These are phyloP conservation scores for Phytophthora colocasiae DNA, from an alignment of 352 stramenopile genomes.

Conservation along the genomic window DNA sequence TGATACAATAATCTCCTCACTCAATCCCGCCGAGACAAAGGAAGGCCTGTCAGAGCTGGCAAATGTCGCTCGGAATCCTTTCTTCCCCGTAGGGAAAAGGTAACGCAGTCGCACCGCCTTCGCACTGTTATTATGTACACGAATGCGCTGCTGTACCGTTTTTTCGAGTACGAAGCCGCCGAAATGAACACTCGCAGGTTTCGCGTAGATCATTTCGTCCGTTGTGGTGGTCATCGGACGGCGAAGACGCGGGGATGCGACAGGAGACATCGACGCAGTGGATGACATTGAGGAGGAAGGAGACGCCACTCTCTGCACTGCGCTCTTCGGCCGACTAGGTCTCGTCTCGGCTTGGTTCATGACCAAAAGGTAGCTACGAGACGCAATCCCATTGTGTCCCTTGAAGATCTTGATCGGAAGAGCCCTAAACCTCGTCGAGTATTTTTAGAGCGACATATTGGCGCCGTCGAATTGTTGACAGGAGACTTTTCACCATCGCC, in stretches of 20 bases:
- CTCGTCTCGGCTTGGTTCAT: slow-evolving; percentile 18
- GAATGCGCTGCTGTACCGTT: slow-evolving; percentile 68
- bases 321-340: slow-evolving; percentile 8
- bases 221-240: slow-evolving; percentile 31
- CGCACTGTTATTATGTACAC: slow-evolving; percentile 79
- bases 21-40: slow-evolving; percentile 78
- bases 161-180: slow-evolving; percentile 79
- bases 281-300: slow-evolving; percentile 15
- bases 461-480: not conserved
- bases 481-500: not conserved
- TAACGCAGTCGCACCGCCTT: slow-evolving; percentile 81
- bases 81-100: slow-evolving; percentile 49
- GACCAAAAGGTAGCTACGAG: not conserved
- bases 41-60: slow-evolving; percentile 49
- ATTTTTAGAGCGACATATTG: slow-evolving; percentile 19
- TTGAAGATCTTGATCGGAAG: slow-evolving; percentile 10
- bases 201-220: slow-evolving; percentile 53
- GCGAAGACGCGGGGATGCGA: slow-evolving; percentile 30
- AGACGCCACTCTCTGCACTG: not conserved
- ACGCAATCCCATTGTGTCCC: not conserved
- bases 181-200: slow-evolving; percentile 87
- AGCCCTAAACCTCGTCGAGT: not conserved
- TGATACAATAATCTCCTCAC: slow-evolving; percentile 77
- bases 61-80: slow-evolving; percentile 66
- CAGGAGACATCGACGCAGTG: slow-evolving; percentile 15